Evolutionary conservation across 1,139 yeast species (phyloP).

Genomic region (Yamadazyma diospyri): DNA sequence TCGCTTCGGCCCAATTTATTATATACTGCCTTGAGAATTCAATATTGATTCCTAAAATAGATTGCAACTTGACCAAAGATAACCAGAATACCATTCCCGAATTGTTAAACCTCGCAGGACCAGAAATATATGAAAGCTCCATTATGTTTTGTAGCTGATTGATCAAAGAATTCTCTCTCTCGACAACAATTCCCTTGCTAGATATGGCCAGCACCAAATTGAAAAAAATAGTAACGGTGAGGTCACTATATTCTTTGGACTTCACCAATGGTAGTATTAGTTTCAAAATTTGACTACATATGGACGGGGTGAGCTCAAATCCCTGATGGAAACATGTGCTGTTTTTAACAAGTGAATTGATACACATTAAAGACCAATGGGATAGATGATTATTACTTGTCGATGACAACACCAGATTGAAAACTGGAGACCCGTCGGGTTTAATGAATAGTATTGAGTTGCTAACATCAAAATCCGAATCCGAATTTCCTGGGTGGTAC

Average conservation of each 20-base stretch:
- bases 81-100: constrained; percentile 57
- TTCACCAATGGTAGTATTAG: constrained; percentile 11
- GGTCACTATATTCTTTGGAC: constrained; percentile 8
- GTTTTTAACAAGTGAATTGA: constrained; percentile 12
- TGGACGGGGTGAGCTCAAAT: constrained; percentile 1
- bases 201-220: constrained; percentile 7
- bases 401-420: constrained; percentile 5
- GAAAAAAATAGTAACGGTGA: constrained; percentile 8
- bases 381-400: constrained; percentile 7
- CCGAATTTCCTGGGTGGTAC: not conserved
- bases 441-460: constrained; percentile 1
- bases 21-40: constrained; percentile 21
- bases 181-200: constrained; percentile 1
- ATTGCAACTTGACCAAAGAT: constrained; percentile 32
- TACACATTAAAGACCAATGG: constrained; percentile 10
- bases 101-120: constrained; percentile 47
- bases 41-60: constrained; percentile 9
- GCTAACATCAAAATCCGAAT: not conserved
- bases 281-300: constrained; percentile 6
- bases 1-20: constrained; percentile 9
- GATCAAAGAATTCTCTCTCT: constrained; percentile 17
- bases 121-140: constrained; percentile 55
- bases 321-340: not conserved
- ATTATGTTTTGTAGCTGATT: constrained; percentile 47
- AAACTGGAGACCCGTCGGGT: not conserved